Conservation (phyloP, 257 asterid genomes). For the Hygrophila difformis region DNA sequence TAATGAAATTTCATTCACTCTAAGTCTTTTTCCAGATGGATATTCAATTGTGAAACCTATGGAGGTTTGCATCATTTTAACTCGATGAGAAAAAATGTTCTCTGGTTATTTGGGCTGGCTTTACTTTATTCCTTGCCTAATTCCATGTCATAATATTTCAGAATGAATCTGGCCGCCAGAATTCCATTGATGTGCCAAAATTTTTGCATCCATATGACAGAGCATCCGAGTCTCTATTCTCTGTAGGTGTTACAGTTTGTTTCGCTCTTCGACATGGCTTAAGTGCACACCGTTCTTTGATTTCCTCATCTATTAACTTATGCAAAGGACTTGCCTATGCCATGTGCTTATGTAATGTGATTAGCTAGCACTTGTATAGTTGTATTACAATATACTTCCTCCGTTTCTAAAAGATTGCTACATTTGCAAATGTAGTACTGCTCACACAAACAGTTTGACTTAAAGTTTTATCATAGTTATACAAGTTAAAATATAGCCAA, state of each 20-base stretch:
- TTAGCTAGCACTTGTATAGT: too few relatives aligned
- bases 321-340: too few relatives aligned
- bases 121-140: slow-evolving; percentile 5
- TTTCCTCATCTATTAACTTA: too few relatives aligned
- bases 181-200: slow-evolving; percentile 49
- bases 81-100: too few relatives aligned
- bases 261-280: slow-evolving; percentile 8
- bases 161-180: slow-evolving; percentile 46
- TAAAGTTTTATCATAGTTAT: too few relatives aligned
- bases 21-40: slow-evolving; percentile 78
- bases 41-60: slow-evolving; percentile 63
- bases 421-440: too few relatives aligned
- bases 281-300: neutral
- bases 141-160: slow-evolving; percentile 24
- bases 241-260: slow-evolving; percentile 39
- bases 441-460: too few relatives aligned
- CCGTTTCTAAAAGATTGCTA: too few relatives aligned
- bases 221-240: slow-evolving; percentile 82
- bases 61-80: slow-evolving; percentile 88
- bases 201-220: slow-evolving; percentile 80
- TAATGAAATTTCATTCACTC: slow-evolving; percentile 63
- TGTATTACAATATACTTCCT: too few relatives aligned
- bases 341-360: too few relatives aligned
- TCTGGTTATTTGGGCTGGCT: slow-evolving; percentile 7
- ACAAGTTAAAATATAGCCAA: too few relatives aligned